phyloP scores from a whole-genome alignment of 2,329 filamentous ascomycete species.

The Aspergillus viridinutans region DNA sequence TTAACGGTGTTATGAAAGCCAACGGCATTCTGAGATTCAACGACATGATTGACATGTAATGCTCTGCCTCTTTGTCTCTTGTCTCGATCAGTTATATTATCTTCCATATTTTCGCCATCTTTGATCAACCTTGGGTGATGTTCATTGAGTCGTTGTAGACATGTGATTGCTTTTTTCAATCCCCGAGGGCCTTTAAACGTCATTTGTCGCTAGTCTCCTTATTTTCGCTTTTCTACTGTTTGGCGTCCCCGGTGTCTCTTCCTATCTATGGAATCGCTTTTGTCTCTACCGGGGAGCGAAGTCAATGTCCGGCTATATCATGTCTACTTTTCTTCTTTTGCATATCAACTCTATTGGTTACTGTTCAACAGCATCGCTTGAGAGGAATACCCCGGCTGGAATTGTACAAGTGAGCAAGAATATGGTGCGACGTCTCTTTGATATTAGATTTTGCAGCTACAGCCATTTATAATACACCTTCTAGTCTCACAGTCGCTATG shows the following conservation, averaged over 20 bases:
- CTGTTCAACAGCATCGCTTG: slow-evolving; percentile 3
- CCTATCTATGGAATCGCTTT: not conserved
- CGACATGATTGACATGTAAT: slow-evolving; percentile 74
- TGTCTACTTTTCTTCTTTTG: slow-evolving; percentile 3
- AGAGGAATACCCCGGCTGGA: slow-evolving; percentile 6
- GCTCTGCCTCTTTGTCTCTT: not conserved
- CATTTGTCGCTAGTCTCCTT: not conserved
- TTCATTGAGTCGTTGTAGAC: not conserved
- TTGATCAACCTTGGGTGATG: not conserved
- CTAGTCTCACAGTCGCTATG: slow-evolving; percentile 17
- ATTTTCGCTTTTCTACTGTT: not conserved
- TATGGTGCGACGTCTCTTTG: slow-evolving; percentile 6
- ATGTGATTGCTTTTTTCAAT: not conserved
- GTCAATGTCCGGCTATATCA: not conserved
- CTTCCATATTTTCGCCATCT: not conserved
- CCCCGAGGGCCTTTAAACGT: not conserved
- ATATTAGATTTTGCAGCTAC: slow-evolving; percentile 31
- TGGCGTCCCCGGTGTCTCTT: not conserved
- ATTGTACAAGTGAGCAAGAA: slow-evolving; percentile 19
- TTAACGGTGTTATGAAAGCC: slow-evolving; percentile 79
- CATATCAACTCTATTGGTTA: slow-evolving; percentile 1
- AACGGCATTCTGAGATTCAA: slow-evolving; percentile 91
- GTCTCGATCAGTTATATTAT: slow-evolving; percentile 1
- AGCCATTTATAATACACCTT: slow-evolving; percentile 16
- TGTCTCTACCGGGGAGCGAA: not conserved